Evolutionary conservation across 768 basidiomycete genomes (phyloP).

Genomic region (Pisolithus tinctorius): DNA sequence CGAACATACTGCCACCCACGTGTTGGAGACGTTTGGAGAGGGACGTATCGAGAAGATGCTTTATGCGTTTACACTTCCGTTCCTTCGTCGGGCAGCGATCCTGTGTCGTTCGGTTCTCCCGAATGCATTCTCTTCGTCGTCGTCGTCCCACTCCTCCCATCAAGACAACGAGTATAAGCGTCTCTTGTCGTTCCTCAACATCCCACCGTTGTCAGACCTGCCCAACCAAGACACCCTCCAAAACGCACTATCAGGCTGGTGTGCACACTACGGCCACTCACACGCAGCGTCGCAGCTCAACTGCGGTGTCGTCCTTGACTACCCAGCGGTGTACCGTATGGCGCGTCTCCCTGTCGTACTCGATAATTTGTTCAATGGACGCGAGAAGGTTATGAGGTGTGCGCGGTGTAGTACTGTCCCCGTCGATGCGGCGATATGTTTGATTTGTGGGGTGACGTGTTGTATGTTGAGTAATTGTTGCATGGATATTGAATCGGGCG

Average conservation of each 20-base stretch:
- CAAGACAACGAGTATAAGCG: constrained; percentile 72
- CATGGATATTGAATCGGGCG: constrained; percentile 47
- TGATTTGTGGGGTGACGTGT: constrained; percentile 81
- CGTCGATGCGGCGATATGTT: constrained; percentile 81
- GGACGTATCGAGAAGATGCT: constrained; percentile 79
- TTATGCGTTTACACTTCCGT: constrained; percentile 85
- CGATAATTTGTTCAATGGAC: constrained; percentile 75
- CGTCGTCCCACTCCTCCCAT: constrained; percentile 25
- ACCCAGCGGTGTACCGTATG: constrained; percentile 76
- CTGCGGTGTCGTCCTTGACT: constrained; percentile 76
- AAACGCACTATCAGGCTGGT: constrained; percentile 86
- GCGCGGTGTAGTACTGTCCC: constrained; percentile 72
- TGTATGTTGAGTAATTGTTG: constrained; percentile 95
- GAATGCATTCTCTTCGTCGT: constrained; percentile 47
- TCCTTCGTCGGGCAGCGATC: constrained; percentile 83
- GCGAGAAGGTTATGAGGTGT: constrained; percentile 71
- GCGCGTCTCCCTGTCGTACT: constrained; percentile 74
- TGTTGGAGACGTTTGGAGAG: constrained; percentile 77
- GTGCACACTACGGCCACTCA: constrained; percentile 79
- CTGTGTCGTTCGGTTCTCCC: constrained; percentile 74
- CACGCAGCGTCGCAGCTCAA: constrained; percentile 74
- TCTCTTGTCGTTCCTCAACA: constrained; percentile 64
- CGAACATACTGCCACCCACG: constrained; percentile 76
- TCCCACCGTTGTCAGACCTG: constrained; percentile 73
- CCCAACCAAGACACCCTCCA: constrained; percentile 83